Conservation (phyloP, 305 asterid species). For the Rubia peregrina region DNA sequence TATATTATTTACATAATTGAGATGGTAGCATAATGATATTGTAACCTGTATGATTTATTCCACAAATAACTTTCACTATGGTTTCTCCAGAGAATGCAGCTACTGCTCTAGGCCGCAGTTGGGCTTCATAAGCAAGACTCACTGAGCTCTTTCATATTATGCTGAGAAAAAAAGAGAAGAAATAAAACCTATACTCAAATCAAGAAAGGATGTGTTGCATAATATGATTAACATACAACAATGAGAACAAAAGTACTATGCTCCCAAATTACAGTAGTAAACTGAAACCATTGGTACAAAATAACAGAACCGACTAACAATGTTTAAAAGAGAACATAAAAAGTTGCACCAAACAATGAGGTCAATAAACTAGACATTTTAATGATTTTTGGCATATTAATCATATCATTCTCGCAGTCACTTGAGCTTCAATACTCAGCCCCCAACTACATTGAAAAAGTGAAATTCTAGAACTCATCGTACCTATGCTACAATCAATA, state of each 20-base stretch:
- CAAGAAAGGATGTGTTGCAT: neutral
- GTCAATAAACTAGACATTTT: too few species aligned
- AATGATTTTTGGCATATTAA: neutral
- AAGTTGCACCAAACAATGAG: neutral
- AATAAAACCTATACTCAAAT: constrained; percentile 3
- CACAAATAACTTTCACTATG: constrained; percentile 85
- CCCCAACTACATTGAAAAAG: neutral
- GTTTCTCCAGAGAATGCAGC: constrained; percentile 80
- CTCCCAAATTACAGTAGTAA: neutral
- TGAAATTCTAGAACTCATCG: neutral
- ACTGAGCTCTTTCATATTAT: constrained; percentile 94
- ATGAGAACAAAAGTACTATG: neutral
- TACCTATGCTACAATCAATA: neutral
- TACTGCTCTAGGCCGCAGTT: constrained; percentile 80
- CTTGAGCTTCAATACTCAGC: neutral
- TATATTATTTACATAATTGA: neutral
- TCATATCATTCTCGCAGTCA: neutral
- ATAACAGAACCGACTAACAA: neutral
- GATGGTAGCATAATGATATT: constrained; percentile 3
- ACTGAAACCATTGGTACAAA: neutral
- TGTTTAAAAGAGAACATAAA: neutral
- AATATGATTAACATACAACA: neutral
- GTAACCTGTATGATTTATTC: constrained; percentile 89
- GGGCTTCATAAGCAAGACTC: constrained; percentile 94
- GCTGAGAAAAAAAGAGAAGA: constrained; percentile 36